Conservation (phyloP, 768 basidiomycete species). For the Cystofilobasidium ferigula region DNA sequence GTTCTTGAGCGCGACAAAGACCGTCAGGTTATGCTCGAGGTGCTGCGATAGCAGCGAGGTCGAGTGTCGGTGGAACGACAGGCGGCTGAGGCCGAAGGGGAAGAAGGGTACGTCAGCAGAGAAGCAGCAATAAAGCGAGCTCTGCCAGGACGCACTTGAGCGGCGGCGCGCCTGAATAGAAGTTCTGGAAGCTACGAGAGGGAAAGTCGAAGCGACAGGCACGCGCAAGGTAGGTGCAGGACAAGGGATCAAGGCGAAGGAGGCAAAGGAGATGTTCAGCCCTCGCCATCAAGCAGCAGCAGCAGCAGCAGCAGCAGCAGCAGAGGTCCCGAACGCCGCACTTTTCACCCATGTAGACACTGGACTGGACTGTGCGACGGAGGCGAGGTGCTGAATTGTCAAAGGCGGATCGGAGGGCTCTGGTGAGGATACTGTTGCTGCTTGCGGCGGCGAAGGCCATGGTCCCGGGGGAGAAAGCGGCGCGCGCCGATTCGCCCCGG, state of each 20-base stretch:
- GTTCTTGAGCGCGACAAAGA: slow-evolving; percentile 67
- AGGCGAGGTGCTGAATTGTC: not conserved
- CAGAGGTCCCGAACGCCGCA: no score
- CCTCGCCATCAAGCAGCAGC: no score
- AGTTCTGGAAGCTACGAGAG: slow-evolving; percentile 11
- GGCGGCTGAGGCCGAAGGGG: slow-evolving; percentile 39
- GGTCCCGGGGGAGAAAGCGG: no score
- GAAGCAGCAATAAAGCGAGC: not conserved
- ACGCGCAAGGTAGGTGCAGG: no score
- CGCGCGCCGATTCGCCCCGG: no score
- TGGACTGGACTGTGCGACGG: not conserved
- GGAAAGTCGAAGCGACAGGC: slow-evolving; percentile 2
- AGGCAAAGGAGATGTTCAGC: no score
- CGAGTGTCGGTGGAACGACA: slow-evolving; percentile 59
- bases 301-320: no score
- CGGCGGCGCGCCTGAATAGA: slow-evolving; percentile 10
- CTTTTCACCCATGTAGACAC: slow-evolving; percentile 25
- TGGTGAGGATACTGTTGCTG: no score
- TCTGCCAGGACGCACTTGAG: not conserved
- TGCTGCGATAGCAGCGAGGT: slow-evolving; percentile 65
- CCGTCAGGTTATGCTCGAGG: slow-evolving; percentile 49
- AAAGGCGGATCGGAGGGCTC: no score
- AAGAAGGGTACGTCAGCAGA: no score
- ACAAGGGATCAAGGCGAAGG: no score
- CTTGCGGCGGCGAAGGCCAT: no score